Evolutionary conservation across 495 filamentous ascomycete species (phyloP).

Genomic region (Astrocystis sublimbata): DNA sequence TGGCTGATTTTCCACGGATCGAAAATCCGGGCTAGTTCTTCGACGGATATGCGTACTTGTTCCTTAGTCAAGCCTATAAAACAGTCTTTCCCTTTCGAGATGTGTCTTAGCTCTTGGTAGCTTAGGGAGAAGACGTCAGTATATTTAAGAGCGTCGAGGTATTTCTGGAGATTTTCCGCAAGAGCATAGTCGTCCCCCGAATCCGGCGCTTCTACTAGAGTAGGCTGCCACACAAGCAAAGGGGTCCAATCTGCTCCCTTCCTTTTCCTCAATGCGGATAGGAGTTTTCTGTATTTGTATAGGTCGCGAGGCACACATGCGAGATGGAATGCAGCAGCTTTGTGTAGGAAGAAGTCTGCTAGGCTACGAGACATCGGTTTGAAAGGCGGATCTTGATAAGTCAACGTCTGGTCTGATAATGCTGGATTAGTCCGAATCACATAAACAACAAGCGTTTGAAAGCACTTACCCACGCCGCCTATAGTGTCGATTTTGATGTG

Average conservation of each 20-base stretch:
- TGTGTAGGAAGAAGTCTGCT: background rate
- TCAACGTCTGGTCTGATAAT: background rate
- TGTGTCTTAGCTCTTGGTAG: background rate
- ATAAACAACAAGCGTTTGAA: background rate
- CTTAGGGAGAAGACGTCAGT: background rate
- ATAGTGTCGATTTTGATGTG: background rate
- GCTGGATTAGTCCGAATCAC: background rate
- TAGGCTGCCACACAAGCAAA: background rate
- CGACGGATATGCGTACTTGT: background rate
- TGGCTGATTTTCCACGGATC: background rate
- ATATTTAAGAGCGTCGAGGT: background rate
- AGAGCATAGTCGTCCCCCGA: background rate
- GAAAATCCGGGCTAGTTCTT: background rate
- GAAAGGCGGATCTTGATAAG: background rate
- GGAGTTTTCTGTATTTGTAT: background rate
- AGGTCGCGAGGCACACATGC: background rate
- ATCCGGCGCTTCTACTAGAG: background rate
- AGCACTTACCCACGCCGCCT: background rate
- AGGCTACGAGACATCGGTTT: background rate
- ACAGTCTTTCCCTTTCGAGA: background rate
- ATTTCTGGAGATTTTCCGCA: background rate
- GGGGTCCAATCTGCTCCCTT: background rate
- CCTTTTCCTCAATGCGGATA: background rate
- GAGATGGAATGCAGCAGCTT: background rate
- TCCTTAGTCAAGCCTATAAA: background rate